Percentiles rank a stretch among this genome's conserved stretches.
Evolutionary conservation across 805 yeast species (phyloP).

Genomic region (Kuraishia hungarica): DNA sequence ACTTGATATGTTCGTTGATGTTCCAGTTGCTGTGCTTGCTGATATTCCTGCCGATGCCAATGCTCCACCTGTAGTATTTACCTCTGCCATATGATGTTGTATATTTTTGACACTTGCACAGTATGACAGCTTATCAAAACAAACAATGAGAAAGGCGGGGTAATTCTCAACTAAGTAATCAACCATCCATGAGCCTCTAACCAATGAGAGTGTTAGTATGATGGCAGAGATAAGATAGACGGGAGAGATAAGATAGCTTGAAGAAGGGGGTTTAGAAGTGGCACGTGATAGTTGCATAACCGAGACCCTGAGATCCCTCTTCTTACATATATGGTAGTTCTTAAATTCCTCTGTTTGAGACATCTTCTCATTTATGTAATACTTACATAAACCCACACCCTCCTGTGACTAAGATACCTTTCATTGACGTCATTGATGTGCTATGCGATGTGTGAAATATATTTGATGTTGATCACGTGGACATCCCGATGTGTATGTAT

Average conservation of each 20-base stretch:
- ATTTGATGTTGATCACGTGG: too few relatives aligned
- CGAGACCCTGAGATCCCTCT: too few relatives aligned
- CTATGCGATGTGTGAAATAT: background rate
- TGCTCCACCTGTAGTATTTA: constrained; percentile 7
- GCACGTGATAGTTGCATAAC: too few relatives aligned
- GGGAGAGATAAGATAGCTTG: too few relatives aligned
- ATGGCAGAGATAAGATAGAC: too few relatives aligned
- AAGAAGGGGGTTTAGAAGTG: too few relatives aligned
- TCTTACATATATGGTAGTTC: too few relatives aligned
- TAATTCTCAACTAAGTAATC: constrained; percentile 21
- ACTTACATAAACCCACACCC: constrained; percentile 43
- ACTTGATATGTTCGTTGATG: too few relatives aligned
- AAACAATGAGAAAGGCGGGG: constrained; percentile 25
- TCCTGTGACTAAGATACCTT: constrained; percentile 36
- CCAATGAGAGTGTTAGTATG: background rate
- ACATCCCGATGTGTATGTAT: too few relatives aligned
- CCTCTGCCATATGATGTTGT: constrained; percentile 7
- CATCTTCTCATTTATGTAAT: background rate
- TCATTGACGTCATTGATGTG: background rate
- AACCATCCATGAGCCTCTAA: constrained; percentile 35
- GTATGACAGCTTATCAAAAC: constrained; percentile 39
- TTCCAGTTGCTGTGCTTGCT: too few relatives aligned
- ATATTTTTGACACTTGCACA: constrained; percentile 27
- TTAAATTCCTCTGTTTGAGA: background rate
- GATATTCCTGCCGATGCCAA: constrained; percentile 7